Conservation (phyloP, 139 green algal species). For the Bryopsis sp. region DNA sequence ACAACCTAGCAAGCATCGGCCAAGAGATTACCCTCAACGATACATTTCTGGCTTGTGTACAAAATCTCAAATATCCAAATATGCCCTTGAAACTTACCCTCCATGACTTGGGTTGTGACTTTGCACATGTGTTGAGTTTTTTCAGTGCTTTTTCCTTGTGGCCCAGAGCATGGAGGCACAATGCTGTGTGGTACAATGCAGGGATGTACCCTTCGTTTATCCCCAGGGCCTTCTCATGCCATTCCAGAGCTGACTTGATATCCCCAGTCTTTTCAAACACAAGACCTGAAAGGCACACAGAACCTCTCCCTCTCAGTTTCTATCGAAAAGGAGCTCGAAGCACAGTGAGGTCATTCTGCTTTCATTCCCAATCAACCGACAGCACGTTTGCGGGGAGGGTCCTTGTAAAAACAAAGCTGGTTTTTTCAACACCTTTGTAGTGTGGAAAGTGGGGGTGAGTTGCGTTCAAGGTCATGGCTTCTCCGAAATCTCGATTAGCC, state of each 20-base stretch:
- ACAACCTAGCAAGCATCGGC: too few species aligned
- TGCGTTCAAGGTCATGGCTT: conserved; percentile 24
- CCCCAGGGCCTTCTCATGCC: conserved; percentile 2
- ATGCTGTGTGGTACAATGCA: background rate
- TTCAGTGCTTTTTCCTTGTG: background rate
- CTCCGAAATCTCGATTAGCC: conserved; percentile 23
- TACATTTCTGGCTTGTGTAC: too few species aligned
- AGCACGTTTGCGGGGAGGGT: too few species aligned
- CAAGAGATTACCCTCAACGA: too few species aligned
- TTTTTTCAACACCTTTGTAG: conserved; percentile 27
- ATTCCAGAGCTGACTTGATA: conserved; percentile 1
- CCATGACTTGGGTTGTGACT: too few species aligned
- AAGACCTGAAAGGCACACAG: background rate
- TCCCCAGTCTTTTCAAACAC: background rate
- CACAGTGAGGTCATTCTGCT: too few species aligned
- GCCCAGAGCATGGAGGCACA: conserved; percentile 9
- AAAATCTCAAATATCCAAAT: too few species aligned
- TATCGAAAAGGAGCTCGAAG: too few species aligned
- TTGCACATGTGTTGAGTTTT: background rate
- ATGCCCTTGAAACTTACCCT: too few species aligned
- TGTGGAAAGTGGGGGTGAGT: conserved; percentile 36
- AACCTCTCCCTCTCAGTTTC: too few species aligned
- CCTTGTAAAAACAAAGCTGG: too few species aligned
- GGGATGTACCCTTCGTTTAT: background rate
- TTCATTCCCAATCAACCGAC: too few species aligned